Conservation (phyloP, 305 asterid species). For the Caryopteris hybrid region DNA sequence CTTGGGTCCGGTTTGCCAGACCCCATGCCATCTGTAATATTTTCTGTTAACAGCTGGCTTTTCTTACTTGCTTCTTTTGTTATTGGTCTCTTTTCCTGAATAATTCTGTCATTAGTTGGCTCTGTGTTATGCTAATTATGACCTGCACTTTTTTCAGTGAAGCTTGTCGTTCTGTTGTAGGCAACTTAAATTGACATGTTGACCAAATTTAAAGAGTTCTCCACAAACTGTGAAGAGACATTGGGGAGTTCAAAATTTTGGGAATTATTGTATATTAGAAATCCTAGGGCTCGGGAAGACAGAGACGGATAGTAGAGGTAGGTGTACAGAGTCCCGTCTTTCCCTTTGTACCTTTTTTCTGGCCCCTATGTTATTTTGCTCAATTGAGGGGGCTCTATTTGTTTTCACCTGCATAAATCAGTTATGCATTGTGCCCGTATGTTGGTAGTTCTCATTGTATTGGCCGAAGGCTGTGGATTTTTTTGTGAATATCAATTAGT, state of each 20-base stretch:
- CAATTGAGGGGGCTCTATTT: conserved; percentile 27
- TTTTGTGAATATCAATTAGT: conserved; percentile 57
- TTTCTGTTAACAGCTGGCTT: neutral
- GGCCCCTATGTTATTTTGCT: conserved; percentile 29
- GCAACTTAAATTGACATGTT: conserved; percentile 19
- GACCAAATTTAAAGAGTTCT: conserved; percentile 21
- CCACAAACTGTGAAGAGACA: conserved; percentile 25
- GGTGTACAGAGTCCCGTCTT: conserved; percentile 48
- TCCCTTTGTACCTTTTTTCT: conserved; percentile 13
- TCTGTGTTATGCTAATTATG: conserved; percentile 16
- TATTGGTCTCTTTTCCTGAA: neutral
- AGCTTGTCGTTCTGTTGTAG: conserved; percentile 24
- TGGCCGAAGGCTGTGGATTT: conserved; percentile 61
- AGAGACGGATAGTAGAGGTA: conserved; percentile 44
- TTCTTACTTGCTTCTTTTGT: neutral
- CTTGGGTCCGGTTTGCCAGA: too few species aligned
- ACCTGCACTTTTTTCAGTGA: conserved; percentile 26
- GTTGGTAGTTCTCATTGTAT: conserved; percentile 34
- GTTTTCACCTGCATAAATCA: conserved; percentile 33
- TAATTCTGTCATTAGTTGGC: neutral
- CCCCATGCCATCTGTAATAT: too few species aligned
- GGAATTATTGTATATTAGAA: conserved; percentile 32
- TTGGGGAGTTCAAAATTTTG: conserved; percentile 29
- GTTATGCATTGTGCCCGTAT: conserved; percentile 27
- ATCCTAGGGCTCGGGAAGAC: conserved; percentile 31